A percentile compares a stretch with the other conserved stretches of the same genome.
These are phyloP conservation scores for Botrytis squamosa DNA, from an alignment of 2,329 filamentous ascomycete species.

Conservation along the genomic window DNA sequence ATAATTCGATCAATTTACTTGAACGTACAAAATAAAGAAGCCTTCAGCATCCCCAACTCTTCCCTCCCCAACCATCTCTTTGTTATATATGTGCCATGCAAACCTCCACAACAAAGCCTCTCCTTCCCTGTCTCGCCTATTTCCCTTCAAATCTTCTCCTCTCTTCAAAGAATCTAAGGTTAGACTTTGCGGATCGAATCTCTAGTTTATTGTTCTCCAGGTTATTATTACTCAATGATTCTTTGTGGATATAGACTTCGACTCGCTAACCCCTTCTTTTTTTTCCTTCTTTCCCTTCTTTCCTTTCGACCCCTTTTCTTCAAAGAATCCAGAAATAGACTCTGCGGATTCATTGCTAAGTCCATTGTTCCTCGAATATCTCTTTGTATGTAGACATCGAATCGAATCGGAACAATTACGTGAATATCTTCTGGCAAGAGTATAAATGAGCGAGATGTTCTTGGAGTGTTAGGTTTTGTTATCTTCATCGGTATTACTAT, in stretches of 20 bases:
- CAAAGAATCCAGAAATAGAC: not conserved
- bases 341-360: not conserved
- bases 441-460: not conserved
- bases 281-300: not conserved
- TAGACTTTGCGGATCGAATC: not conserved
- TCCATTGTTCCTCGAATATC: not conserved
- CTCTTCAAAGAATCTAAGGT: not conserved
- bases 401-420: not conserved
- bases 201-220: not conserved
- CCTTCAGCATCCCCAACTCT: no score
- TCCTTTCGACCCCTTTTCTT: no score
- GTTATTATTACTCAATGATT: rapidly evolving
- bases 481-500: not conserved
- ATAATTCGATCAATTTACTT: not conserved
- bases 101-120: not conserved
- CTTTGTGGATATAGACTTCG: not conserved
- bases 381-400: not conserved
- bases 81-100: not conserved
- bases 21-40: not conserved
- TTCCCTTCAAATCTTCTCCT: not conserved
- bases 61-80: not conserved
- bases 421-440: not conserved
- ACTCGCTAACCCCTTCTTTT: not conserved
- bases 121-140: not conserved
- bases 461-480: not conserved